Evolutionary conservation across 768 basidiomycete genomes (phyloP), one percentile per base, ranked within the genome.

Genomic region (Fibroporia radiculosa): DNA sequence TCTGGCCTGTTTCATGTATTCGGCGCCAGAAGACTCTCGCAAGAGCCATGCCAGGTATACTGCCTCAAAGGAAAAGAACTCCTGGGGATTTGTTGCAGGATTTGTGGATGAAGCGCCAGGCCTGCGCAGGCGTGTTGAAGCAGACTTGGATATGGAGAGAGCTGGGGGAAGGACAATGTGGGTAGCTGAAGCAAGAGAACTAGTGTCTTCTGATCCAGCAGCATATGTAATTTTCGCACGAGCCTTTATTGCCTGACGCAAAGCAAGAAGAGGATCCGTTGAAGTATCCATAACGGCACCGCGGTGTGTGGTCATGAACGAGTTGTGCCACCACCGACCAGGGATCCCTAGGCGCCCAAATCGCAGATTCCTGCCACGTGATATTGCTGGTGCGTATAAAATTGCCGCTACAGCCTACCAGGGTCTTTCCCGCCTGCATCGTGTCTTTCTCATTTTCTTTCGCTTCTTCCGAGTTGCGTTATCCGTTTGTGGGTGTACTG

Each of bases 1-100:
- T 44, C 88, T 71, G 2, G 84, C 82, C 55, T 86, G 82, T 58
- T 82, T 84, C 78, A 95, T 80, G 66, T 98, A 98, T 52, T 93
- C 90, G 13, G 84, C 86, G 24, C 80, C 78, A 0, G 78, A 70
- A 0, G 78, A 77, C 59, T 89, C 86, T 36, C 77, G 70, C 25
- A 84, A 71, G 3, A 81, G 66, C 85, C 84, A 98, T 23, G 85
- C 83, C n/a, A 93, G 71, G 54, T 87, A 84, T 7, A 98, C 70
- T 1, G 90, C 84, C 42, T 87, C 85, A 12, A 93, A 63, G 8
- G 85, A 74, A 63, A 85, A 90, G 52, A 84, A 84, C 38, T 87
- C 83, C n/a, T 69, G 51, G 1, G 65, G 62, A 14, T 55, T 54
- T 11, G 56, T 41, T 11, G 48, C 53, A 0, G 74, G 70, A 28